Evolutionary conservation across 768 basidiomycete species (phyloP), one percentile per base, ranked within the genome.

Genomic region (Mycena crocata): DNA sequence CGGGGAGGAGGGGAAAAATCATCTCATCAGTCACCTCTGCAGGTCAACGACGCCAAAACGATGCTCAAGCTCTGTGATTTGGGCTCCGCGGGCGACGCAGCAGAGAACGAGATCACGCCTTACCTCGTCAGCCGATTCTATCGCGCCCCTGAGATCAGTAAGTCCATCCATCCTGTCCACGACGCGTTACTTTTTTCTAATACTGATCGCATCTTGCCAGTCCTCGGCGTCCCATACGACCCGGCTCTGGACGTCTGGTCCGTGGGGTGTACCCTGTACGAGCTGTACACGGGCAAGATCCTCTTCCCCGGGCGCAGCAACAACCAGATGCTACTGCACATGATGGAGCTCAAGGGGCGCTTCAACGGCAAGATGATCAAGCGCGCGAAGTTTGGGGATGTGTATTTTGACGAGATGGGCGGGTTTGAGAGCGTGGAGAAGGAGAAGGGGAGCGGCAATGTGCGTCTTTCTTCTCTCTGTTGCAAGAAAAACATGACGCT

Each of bases 111-210:
- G 35, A 96, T 99, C 72, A 98, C 98, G 10, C 98, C 98, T 13
- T 99, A 99, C 79, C 90, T 99, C 60, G 98, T 98, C 65, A 95
- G 94, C 71, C 86, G 98, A 49, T 99, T 99, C 80, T 99, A 99
- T 76, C 93, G 98, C 46, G 97, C 97, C 2, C 98, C 98, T 2
- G 98, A 99, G 82, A 99, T 99, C 75, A 99, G 97, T 98, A 74
- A 37, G 64, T 67, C 14, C 35, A 37, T 40, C 57, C 17, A 46
- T 52, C 37, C 15, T 46, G 31, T 39, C 24, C 55, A 35, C 61
- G 64, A 54, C 50, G 52, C 2, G 14, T 62, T 24, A 24, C 65
- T 40, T 60, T 72, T 75, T 39, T 75, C 67, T 52, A 5, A 64
- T 49, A 31, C n/a, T n/a, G n/a, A n/a, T 52, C 23, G 64, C 35